Evolutionary conservation across 129 eudicot genomes (phyloP), one percentile per base, ranked within the genome.

Genomic region (Cynara cardunculus): DNA sequence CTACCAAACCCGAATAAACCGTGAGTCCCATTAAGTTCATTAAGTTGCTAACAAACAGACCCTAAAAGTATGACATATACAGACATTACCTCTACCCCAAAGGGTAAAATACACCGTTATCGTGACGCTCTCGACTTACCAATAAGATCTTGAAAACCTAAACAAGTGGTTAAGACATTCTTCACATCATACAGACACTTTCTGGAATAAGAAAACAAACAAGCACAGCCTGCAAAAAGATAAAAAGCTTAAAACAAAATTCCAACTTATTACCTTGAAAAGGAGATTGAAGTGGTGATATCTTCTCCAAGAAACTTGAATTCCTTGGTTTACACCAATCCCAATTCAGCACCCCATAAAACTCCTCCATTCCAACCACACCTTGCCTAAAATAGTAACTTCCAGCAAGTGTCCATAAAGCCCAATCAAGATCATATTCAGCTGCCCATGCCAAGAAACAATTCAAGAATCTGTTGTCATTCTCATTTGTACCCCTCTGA

Each of bases 301-400:
- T 89, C 88, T 88, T 89, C 1, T 88, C 79, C 84, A 96, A 84
- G 61, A 92, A 85, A 84, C 84, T 96, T 26, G 91, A 76, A 56
- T 92, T 92, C 26, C 99, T 87, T 61, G 85, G 71, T 13, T 83
- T 91, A 56, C 87, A 80, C 99, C 99, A 96, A 73, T 91, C 84
- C 89, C 89, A 86, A 64, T 86, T 59, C 6, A 82, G 79, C 69
- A 87, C 18, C 25, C 97, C 97, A 88, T 96, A 96, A 70, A 74
- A 78, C 85, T 96, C 99, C 66, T 89, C 89, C 74, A 77, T 14
- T n/a, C 97, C 98, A 79, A 85, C 76, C 0, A 88, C 89, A 61
- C 99, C 99, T 87, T 96, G 86, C 75, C 97, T 89, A 22, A 86
- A 83, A 71, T 92, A 92, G 26, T 96, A 92, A 82, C 97, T 96